Percentiles rank a stretch among this genome's conserved stretches.
These are phyloP conservation scores for Pleurotus citrinopileatus DNA, from an alignment of 768 basidiomycete genomes.

Conservation along the genomic window DNA sequence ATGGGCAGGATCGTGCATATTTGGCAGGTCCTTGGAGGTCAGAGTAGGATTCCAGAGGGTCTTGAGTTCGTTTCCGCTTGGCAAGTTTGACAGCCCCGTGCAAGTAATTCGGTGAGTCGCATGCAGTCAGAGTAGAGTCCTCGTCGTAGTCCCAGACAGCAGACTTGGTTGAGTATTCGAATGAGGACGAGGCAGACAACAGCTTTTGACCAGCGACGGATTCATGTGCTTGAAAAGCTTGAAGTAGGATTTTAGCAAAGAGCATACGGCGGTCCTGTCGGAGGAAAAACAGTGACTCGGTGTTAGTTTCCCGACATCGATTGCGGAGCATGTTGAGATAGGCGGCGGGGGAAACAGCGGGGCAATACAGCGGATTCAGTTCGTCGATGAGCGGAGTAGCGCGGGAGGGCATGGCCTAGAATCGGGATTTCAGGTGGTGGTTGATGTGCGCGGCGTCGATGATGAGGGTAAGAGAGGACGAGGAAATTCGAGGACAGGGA, in stretches of 20 bases:
- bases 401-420: background rate
- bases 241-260: slow-evolving; percentile 1
- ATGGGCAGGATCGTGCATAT: slow-evolving; percentile 40
- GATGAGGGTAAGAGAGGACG: too few relatives aligned
- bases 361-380: slow-evolving; percentile 5
- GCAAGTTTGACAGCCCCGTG: slow-evolving; percentile 1
- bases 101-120: background rate
- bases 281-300: background rate
- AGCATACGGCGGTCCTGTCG: background rate
- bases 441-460: too few relatives aligned
- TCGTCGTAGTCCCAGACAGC: slow-evolving; percentile 6
- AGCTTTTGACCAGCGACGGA: background rate
- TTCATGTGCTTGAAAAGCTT: background rate
- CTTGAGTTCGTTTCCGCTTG: slow-evolving; percentile 28
- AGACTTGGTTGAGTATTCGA: background rate
- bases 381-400: background rate
- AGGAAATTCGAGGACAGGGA: too few relatives aligned
- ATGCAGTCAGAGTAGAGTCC: background rate
- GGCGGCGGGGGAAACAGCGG: background rate
- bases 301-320: background rate
- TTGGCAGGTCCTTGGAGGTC: slow-evolving; percentile 41
- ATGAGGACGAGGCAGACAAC: background rate
- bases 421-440: too few relatives aligned
- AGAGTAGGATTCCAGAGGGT: slow-evolving; percentile 26
- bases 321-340: background rate